Percentiles rank a stretch among this genome's conserved stretches.
Conservation (phyloP, 2,329 filamentous ascomycete species). For the Colletotrichum karsti region DNA sequence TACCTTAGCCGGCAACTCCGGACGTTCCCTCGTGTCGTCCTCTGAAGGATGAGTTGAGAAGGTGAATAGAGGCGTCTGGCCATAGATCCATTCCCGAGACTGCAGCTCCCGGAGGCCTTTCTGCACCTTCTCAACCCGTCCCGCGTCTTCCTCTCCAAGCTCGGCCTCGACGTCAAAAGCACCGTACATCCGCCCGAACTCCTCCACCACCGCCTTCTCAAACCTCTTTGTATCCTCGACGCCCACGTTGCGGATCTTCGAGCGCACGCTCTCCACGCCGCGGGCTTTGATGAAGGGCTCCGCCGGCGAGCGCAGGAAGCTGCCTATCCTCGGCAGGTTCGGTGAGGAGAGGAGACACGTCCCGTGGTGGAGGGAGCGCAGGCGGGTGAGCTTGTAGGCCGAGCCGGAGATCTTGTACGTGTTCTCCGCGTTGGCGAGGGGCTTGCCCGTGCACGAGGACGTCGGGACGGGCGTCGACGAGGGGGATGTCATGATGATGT, state of each 20-base stretch:
- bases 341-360: slow-evolving; percentile 85
- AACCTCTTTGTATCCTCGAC: slow-evolving; percentile 52
- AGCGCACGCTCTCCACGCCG: slow-evolving; percentile 92
- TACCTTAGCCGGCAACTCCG: slow-evolving; percentile 56
- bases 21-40: slow-evolving; percentile 65
- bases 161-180: slow-evolving; percentile 40
- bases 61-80: slow-evolving; percentile 85
- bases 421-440: slow-evolving; percentile 16
- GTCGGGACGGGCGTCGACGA: neutral
- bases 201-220: slow-evolving; percentile 63
- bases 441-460: neutral
- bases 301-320: slow-evolving; percentile 80
- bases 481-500: slow-evolving; percentile 78
- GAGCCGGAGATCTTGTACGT: slow-evolving; percentile 89
- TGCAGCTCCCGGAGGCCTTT: slow-evolving; percentile 68
- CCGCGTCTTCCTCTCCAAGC: slow-evolving; percentile 59
- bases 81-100: slow-evolving; percentile 80
- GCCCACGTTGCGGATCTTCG: slow-evolving; percentile 81
- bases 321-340: slow-evolving; percentile 74
- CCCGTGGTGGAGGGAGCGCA: slow-evolving; percentile 88
- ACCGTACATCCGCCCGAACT: slow-evolving; percentile 76
- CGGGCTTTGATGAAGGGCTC: slow-evolving; percentile 79
- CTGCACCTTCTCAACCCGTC: slow-evolving; percentile 58
- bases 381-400: slow-evolving; percentile 89
- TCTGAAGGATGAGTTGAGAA: slow-evolving; percentile 70